Base-by-base conservation (phyloP, 108 stramenopile genomes). In the Discostella stelligeroides region DNA sequence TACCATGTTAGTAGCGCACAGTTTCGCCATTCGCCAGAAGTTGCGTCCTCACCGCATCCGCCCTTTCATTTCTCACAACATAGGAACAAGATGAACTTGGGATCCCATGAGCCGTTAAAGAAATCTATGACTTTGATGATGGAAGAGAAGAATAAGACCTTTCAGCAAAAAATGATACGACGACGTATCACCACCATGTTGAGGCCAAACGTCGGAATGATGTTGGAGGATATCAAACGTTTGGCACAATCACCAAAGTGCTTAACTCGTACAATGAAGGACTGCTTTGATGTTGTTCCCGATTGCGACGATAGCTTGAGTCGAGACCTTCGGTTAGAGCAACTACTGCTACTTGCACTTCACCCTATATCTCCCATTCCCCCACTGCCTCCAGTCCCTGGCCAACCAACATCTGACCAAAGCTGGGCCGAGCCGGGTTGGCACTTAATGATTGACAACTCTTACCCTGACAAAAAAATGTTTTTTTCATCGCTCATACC, bases 401-500 rank as follows among this genome's bases (percentile, higher is more conserved):
- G n/a, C 13, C 39, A 43, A 14, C 18, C 59, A 20, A 9, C 46
- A 15, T 45, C 28, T 47, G 49, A 27, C 51, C 57, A 28, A 34
- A 24, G 37, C 34, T 70, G 69, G 69, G 60, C 69, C 30, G 75
- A 76, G 54, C 75, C 75, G 42, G 75, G 75, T 5, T 76, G 75
- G 75, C 67, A 63, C 18, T 20, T 76, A 23, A 68, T 60, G 42
- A 43, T 76, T 1, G 59, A 60, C 27, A 34, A 61, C 1, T 61
- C 75, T 24, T 34, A 58, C 1, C 37, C 37, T 30, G 62, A 29
- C n/a, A 65, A 47, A 30, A 65, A 15, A 1, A 42, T 39, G 13
- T 38, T 29, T 51, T 43, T 66, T 15, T 60, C 25, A 63, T 68
- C 75, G 39, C 68, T 76, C 34, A 50, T 76, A 51, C 67, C 57